A percentile compares a stretch with the other conserved stretches of the same genome.
Evolutionary conservation across 2,329 filamentous ascomycete species (phyloP).

Genomic region (Colletotrichum costaricense): DNA sequence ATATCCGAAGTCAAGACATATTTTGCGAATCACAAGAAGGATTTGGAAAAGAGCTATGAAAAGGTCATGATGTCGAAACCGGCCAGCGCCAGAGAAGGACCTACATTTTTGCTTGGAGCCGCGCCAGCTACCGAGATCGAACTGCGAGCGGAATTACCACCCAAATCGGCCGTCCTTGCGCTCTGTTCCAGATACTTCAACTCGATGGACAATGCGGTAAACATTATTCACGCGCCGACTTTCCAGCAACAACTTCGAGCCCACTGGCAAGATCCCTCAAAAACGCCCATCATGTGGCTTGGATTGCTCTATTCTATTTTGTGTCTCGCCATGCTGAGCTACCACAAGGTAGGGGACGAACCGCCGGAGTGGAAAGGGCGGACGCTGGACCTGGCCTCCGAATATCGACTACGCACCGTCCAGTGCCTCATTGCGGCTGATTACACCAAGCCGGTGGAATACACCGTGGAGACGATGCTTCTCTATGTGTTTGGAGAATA

Average conservation of each 20-base stretch:
- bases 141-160: conserved; percentile 81
- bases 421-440: conserved; percentile 82
- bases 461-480: conserved; percentile 83
- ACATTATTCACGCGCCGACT: conserved; percentile 84
- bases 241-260: conserved; percentile 78
- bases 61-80: conserved; percentile 78
- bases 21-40: conserved; percentile 87
- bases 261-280: conserved; percentile 78
- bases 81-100: conserved; percentile 69
- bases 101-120: conserved; percentile 83
- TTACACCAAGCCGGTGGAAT: conserved; percentile 79
- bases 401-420: conserved; percentile 79
- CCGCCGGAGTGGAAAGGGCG: conserved; percentile 81
- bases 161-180: conserved; percentile 84
- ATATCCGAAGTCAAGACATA: conserved; percentile 95
- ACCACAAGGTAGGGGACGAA: conserved; percentile 83
- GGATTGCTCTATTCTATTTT: conserved; percentile 82
- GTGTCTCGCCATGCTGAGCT: conserved; percentile 82
- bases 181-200: conserved; percentile 93
- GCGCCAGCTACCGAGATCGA: conserved; percentile 79
- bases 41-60: conserved; percentile 84
- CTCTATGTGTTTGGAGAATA: conserved; percentile 83
- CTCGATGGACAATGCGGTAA: conserved; percentile 77
- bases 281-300: conserved; percentile 81
- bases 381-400: conserved; percentile 67